Percentiles rank a stretch among this genome's conserved stretches.
Conservation (phyloP, 2,329 filamentous ascomycete species). For the Phyllosticta citriasiana region DNA sequence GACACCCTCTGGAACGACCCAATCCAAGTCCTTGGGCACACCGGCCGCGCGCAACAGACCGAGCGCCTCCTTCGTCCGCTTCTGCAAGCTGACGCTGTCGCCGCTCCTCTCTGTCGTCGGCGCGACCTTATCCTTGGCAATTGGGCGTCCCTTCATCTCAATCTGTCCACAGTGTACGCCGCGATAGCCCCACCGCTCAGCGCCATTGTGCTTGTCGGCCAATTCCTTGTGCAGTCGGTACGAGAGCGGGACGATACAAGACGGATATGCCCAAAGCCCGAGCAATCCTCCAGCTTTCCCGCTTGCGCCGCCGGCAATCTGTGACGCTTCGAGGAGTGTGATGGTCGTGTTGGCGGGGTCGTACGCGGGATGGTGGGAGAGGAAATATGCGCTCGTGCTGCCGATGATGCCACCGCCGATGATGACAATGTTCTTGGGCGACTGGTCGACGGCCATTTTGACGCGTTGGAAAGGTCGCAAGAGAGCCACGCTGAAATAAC, state of each 20-base stretch:
- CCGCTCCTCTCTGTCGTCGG: slow-evolving; percentile 17
- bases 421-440: slow-evolving; percentile 11
- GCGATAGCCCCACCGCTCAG: slow-evolving; percentile 77
- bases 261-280: slow-evolving; percentile 84
- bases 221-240: slow-evolving; percentile 76
- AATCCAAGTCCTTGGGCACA: slow-evolving; percentile 72
- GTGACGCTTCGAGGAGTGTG: slow-evolving; percentile 75
- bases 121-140: slow-evolving; percentile 20
- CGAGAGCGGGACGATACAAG: slow-evolving; percentile 72
- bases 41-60: slow-evolving; percentile 45
- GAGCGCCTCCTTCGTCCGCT: slow-evolving; percentile 41
- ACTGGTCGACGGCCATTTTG: not conserved
- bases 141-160: slow-evolving; percentile 39
- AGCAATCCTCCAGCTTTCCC: slow-evolving; percentile 91
- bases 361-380: slow-evolving; percentile 77
- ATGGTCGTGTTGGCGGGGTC: slow-evolving; percentile 65
- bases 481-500: not conserved
- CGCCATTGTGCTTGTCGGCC: slow-evolving; percentile 72
- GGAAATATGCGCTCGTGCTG: slow-evolving; percentile 79
- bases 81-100: slow-evolving; percentile 44
- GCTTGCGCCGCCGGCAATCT: slow-evolving; percentile 82
- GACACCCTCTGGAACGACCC: slow-evolving; percentile 62
- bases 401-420: slow-evolving; percentile 74
- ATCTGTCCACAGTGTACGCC: slow-evolving; percentile 63
- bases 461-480: not conserved